Percentiles rank a stretch among this genome's conserved stretches.
These are phyloP conservation scores for Urostyla sp. DNA, from an alignment of 73 alveolate species.

Conservation along the genomic window DNA sequence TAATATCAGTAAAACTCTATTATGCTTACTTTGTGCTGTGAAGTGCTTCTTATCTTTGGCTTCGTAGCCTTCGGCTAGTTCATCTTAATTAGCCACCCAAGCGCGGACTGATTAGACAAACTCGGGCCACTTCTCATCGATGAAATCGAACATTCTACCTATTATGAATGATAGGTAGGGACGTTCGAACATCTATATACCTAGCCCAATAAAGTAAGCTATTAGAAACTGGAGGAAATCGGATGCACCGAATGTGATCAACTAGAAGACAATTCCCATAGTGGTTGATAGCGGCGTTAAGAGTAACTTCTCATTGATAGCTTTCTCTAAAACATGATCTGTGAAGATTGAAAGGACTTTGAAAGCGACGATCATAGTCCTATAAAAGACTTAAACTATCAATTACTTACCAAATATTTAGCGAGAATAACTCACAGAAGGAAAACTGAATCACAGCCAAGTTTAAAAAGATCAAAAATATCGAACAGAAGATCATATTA, in stretches of 20 bases:
- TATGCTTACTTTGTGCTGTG: background rate
- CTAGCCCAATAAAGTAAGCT: constrained; percentile 82
- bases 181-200: constrained; percentile 72
- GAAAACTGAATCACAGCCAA: constrained; percentile 75
- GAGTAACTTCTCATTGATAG: constrained; percentile 75
- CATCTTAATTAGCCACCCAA: constrained; percentile 53
- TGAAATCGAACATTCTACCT: constrained; percentile 18
- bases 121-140: constrained; percentile 54
- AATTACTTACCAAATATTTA: constrained; percentile 63
- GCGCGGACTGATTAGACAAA: background rate
- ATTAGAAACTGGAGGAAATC: constrained; percentile 85
- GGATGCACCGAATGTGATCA: constrained; percentile 91
- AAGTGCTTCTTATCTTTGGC: background rate
- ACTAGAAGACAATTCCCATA: constrained; percentile 76
- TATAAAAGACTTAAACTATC: no score
- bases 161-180: constrained; percentile 73
- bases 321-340: constrained; percentile 71
- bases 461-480: constrained; percentile 64
- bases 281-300: constrained; percentile 74
- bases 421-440: constrained; percentile 75
- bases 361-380: constrained; percentile 71
- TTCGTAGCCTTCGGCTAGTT: constrained; percentile 28
- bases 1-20: background rate
- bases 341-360: constrained; percentile 75
- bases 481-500: constrained; percentile 72